Conservation (phyloP, 1,139 yeast species). For the Chernovozyma aurita region DNA sequence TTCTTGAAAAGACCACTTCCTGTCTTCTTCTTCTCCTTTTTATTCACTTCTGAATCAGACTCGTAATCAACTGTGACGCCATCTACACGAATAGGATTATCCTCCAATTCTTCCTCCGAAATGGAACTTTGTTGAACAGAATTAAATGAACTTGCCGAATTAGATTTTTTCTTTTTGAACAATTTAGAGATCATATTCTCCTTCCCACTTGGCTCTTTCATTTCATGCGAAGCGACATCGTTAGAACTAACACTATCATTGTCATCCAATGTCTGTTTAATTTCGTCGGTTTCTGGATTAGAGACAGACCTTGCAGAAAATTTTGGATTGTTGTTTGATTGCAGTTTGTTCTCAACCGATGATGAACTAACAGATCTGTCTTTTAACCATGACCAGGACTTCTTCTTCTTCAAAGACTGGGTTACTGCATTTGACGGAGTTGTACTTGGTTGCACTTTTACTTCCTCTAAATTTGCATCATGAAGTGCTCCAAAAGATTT, state of each 20-base stretch:
- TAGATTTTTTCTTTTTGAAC: conserved; percentile 36
- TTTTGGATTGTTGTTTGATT: conserved; percentile 4
- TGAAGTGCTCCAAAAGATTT: neutral
- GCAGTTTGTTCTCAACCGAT: conserved; percentile 18
- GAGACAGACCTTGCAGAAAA: conserved; percentile 31
- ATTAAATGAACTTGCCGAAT: neutral
- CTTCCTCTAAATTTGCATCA: neutral
- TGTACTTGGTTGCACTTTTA: conserved; percentile 1
- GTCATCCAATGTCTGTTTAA: neutral
- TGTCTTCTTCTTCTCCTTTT: conserved; percentile 19
- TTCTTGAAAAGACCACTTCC: conserved; percentile 8
- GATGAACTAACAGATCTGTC: conserved; percentile 33
- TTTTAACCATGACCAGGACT: conserved; percentile 40
- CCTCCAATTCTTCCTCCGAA: conserved; percentile 2
- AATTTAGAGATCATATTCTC: conserved; percentile 42
- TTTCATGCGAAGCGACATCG: conserved; percentile 8
- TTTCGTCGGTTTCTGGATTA: conserved; percentile 24
- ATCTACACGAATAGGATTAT: conserved; percentile 11
- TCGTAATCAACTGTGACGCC: conserved; percentile 30
- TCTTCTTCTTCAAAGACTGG: conserved; percentile 29
- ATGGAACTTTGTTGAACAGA: neutral
- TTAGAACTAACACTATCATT: no score
- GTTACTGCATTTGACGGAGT: conserved; percentile 9
- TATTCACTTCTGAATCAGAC: conserved; percentile 20
- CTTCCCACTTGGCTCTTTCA: conserved; percentile 17